These are phyloP conservation scores for Apiosordaria backusii DNA, from an alignment of 495 filamentous ascomycete genomes.

Conservation along the genomic window DNA sequence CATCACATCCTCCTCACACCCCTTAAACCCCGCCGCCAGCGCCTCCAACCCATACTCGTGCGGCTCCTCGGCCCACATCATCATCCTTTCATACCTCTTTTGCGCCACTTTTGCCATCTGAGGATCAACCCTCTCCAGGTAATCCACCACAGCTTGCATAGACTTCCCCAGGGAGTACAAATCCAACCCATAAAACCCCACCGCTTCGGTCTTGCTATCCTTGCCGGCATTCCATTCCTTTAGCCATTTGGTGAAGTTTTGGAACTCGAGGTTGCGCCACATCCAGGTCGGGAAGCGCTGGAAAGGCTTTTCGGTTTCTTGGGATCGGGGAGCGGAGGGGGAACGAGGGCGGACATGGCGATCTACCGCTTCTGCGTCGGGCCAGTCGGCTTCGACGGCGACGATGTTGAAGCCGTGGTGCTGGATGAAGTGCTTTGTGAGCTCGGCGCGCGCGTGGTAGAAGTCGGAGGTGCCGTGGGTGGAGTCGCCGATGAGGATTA, in stretches of 20 bases:
- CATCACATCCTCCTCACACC: slow-evolving; percentile 50
- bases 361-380: slow-evolving; percentile 55
- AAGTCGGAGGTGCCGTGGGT: slow-evolving; percentile 61
- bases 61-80: slow-evolving; percentile 53
- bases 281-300: slow-evolving; percentile 59
- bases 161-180: slow-evolving; percentile 54
- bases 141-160: slow-evolving; percentile 50
- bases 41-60: slow-evolving; percentile 50
- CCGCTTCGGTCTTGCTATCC: slow-evolving; percentile 32
- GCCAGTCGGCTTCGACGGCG: slow-evolving; percentile 59
- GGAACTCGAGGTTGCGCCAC: slow-evolving; percentile 58
- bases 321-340: slow-evolving; percentile 22
- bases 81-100: slow-evolving; percentile 45
- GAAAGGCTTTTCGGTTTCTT: slow-evolving; percentile 42
- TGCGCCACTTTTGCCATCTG: slow-evolving; percentile 45
- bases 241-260: slow-evolving; percentile 57
- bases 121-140: slow-evolving; percentile 50
- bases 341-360: slow-evolving; percentile 50
- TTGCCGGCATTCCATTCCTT: slow-evolving; percentile 41
- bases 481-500: slow-evolving; percentile 55
- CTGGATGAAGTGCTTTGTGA: slow-evolving; percentile 52
- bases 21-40: slow-evolving; percentile 40
- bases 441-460: slow-evolving; percentile 52
- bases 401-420: slow-evolving; percentile 55
- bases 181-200: slow-evolving; percentile 55